Evolutionary conservation across 345 rosid species (phyloP), one percentile per base, ranked within the genome.

Genomic region (Salix viminalis): DNA sequence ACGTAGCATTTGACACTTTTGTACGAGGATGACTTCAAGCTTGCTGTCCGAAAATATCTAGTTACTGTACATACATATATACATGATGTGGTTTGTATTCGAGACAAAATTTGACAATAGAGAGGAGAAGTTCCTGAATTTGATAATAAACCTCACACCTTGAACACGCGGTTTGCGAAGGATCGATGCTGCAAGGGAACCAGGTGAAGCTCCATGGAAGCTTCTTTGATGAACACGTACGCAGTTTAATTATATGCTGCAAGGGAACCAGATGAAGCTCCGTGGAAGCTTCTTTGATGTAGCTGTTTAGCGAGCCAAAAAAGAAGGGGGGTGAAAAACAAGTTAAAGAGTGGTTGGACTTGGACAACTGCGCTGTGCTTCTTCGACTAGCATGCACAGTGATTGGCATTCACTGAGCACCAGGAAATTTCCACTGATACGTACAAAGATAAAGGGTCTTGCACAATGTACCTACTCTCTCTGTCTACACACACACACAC

Each of bases 401-500:
- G 23, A 52, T 18, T 52, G 60, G 10, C n/a, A 19, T 54, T 54
- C 24, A 7, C 24, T 6, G n/a, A 18, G 60, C 60, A 54, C 24
- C 24, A 54, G 60, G 60, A 54, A 54, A 6, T 6, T 18, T 52
- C 58, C 2, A 19, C 37, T 5, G 50, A 52, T 19, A n/a, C n/a
- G n/a, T n/a, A 18, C 19, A 19, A 18, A 52, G 58, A 52, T 19
- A 2, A 19, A 14, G 58, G 7, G 58, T 3, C 58, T 52, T 19
- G 58, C 6, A 18, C 18, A 19, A 46, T 46, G 18, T 14, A 13
- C 52, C 44, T 8, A 7, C 44, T 41, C 36, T 34, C 36, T 4
- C 36, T 0, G n/a, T n/a, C n/a, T n/a, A 34, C 1, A 34, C 5
- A 4, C 1, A 5, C 6, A 5, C 4, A 0, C 1, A 34, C 6